Conservation (phyloP, 805 yeast species). For the Saccharomycopsis vini region DNA sequence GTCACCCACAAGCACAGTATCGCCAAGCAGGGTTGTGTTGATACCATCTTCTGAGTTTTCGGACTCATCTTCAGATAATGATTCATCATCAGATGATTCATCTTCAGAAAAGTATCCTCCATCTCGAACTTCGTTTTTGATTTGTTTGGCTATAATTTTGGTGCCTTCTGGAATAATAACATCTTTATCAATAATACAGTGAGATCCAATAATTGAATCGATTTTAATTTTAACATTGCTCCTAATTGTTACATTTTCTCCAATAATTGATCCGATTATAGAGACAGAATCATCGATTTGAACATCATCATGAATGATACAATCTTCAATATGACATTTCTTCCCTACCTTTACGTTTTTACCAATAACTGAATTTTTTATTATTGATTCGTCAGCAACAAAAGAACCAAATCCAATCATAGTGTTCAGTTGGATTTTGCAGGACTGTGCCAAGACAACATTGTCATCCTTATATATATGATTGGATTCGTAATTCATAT, state of each 20-base stretch:
- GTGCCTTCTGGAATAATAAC: constrained; percentile 40
- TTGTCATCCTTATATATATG: constrained; percentile 85
- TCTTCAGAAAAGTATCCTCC: constrained; percentile 8
- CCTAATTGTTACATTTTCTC: constrained; percentile 51
- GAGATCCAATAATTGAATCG: constrained; percentile 75
- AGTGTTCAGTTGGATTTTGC: constrained; percentile 71
- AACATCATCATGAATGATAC: constrained; percentile 85
- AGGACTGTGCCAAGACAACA: constrained; percentile 89
- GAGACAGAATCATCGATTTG: constrained; percentile 55
- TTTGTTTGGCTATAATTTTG: constrained; percentile 36
- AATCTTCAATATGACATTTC: constrained; percentile 58
- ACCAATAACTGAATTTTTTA: constrained; percentile 74
- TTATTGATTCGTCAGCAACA: constrained; percentile 65
- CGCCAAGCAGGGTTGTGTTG: too few relatives aligned
- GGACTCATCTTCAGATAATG: constrained; percentile 14
- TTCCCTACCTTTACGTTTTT: constrained; percentile 78
- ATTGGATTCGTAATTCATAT: constrained; percentile 71
- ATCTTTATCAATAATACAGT: constrained; percentile 54
- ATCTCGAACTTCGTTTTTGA: constrained; percentile 1
- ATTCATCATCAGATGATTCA: constrained; percentile 6
- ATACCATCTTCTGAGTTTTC: background rate
- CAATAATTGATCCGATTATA: constrained; percentile 61
- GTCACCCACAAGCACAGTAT: constrained; percentile 26
- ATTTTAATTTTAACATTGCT: constrained; percentile 42
- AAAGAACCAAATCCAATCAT: constrained; percentile 71